phyloP scores from a whole-genome alignment of 2,329 filamentous ascomycete genomes.

The Chrysoporthe cubensis region DNA sequence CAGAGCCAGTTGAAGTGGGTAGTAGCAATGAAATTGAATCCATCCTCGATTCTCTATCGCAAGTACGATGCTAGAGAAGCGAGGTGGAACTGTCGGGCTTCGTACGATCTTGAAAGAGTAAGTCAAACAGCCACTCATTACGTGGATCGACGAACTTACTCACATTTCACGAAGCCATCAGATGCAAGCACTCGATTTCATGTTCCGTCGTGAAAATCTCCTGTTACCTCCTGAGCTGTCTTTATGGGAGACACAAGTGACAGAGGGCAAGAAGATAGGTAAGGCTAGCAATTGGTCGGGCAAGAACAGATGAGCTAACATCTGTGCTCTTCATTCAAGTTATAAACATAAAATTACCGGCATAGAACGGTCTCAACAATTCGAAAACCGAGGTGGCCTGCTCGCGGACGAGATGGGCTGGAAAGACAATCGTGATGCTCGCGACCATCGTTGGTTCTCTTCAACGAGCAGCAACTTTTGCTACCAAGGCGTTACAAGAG shows the following conservation, averaged over 20 bases:
- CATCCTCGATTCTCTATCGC: not conserved
- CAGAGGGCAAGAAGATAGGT: not conserved
- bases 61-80: not conserved
- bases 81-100: not conserved
- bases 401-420: conserved; percentile 34
- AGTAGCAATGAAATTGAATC: not conserved
- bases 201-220: not conserved
- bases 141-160: not conserved
- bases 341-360: conserved; percentile 13
- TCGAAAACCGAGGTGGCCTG: conserved; percentile 31
- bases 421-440: conserved; percentile 33
- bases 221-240: not conserved
- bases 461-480: conserved; percentile 29
- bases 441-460: conserved; percentile 27
- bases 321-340: not conserved
- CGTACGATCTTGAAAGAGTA: not conserved
- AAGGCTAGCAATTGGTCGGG: not conserved
- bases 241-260: not conserved
- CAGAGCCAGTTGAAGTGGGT: not conserved
- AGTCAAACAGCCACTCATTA: not conserved
- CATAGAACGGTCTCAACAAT: conserved; percentile 7
- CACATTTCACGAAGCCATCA: not conserved
- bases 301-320: not conserved
- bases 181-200: conserved; percentile 4
- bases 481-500: not conserved